Evolutionary conservation across 164 flowering plant species (phyloP), one percentile per base, ranked within the genome.

Genomic region (Vitis rotundifolia): DNA sequence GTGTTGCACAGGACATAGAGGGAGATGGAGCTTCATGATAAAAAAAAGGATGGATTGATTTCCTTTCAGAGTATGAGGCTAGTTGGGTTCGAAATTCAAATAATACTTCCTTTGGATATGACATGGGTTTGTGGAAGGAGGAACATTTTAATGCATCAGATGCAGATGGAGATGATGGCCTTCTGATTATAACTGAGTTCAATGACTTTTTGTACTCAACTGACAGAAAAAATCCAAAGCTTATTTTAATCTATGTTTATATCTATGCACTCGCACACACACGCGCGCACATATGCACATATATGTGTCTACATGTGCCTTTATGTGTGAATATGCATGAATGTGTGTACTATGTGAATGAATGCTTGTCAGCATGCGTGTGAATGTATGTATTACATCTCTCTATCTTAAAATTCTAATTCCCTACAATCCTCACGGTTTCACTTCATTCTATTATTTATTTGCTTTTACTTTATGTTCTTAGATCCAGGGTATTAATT

Each of bases 41-140:
- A 91, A 81, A 93, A 95, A 60, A 82, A 70, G 9, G 99, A 95
- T 76, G 97, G 97, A 5, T 73, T 86, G 18, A 82, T 95, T n/a
- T 86, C 98, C 1, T 91, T 50, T 69, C 80, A 1, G 98, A 95
- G 85, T 95, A 93, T 67, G 92, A 93, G 16, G 89, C 99, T 1
- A 80, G 83, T 58, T 95, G 99, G 98, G 93, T 82, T 49, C 78
- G 61, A 1, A 78, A 70, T 61, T 65, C 91, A 64, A 98, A 84
- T 76, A 87, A 86, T 74, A 73, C 64, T 73, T 80, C 96, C 7
- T 81, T 82, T 77, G 92, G 88, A 13, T 83, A 87, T 81, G 88
- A 90, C 57, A 85, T 95, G 89, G 99, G 99, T 52, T 95, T 98
- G 99, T 95, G 94, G 97, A 93, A 85, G 73, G 92, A 89, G 77